Conservation (phyloP, 129 eudicot genomes). For the Artemisia tridentata region DNA sequence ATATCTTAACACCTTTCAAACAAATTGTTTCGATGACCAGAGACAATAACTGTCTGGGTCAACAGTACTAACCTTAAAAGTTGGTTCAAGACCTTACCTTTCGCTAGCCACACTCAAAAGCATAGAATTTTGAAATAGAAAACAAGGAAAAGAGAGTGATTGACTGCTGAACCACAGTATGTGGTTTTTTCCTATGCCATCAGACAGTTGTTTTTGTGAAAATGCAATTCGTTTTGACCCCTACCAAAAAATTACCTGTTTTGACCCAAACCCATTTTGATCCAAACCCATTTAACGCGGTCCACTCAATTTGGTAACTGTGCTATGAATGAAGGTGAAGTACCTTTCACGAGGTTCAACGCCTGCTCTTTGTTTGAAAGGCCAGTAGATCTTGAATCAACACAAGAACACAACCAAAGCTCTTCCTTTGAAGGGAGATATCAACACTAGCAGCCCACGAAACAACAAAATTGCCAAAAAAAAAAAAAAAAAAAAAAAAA, state of each 20-base stretch:
- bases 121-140: too few relatives aligned
- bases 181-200: too few relatives aligned
- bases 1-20: background rate
- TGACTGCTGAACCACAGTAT: too few relatives aligned
- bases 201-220: too few relatives aligned
- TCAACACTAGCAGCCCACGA: constrained; percentile 1
- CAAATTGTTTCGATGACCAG: background rate
- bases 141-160: too few relatives aligned
- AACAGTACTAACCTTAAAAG: too few relatives aligned
- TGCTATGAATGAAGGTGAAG: constrained; percentile 9
- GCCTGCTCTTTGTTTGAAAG: constrained; percentile 19
- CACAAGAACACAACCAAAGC: background rate
- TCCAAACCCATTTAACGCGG: background rate
- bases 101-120: too few relatives aligned
- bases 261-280: background rate
- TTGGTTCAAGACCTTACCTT: too few relatives aligned
- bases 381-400: constrained; percentile 18
- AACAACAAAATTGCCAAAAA: constrained; percentile 4
- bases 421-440: constrained; percentile 2
- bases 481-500: background rate
- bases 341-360: constrained; percentile 28
- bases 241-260: background rate
- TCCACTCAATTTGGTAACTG: background rate
- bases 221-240: too few relatives aligned
- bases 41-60: too few relatives aligned